Evolutionary conservation across 306 rosid genomes (phyloP), one percentile per base, ranked within the genome.

Genomic region (Quercus ilex): DNA sequence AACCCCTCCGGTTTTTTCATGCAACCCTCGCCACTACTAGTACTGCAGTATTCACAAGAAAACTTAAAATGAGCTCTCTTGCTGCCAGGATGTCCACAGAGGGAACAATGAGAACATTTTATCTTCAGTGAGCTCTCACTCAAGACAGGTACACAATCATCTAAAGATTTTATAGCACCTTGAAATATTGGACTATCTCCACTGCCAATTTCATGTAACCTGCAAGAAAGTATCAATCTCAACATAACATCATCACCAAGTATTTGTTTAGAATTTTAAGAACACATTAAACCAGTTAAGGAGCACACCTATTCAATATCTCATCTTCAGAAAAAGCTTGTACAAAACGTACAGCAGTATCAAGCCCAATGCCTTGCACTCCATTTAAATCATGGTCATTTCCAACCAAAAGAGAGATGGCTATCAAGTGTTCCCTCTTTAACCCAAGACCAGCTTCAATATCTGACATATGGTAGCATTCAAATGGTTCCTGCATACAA

Each of bases 21-120:
- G 87, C 99, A 95, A 79, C 93, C 94, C 72, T 76, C 92, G 26
- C 82, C 73, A 55, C 55, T 77, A 73, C 79, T 60, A 10, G 81
- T 21, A 57, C 56, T 77, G 64, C 99, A 92, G 83, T 79, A 78
- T 80, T 87, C 88, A 78, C 98, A 91, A 2, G 92, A 77, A 80
- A 74, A 74, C 85, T 87, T 89, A 78, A 78, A 55, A 82, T 95
- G 97, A 68, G 86, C 87, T 78, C 79, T 84, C 73, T 86, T 92
- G 87, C 77, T 89, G 80, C 98, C 98, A n/a, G 93, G 98, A 88
- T 93, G 96, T 82, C 98, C 99, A 83, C 98, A 93, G 84, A 93
- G 89, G 77, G 96, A 88, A 82, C 98, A 95, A 77, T 93, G 98
- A 86, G 88, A 77, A 83, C 75, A 74, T 83, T 88, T 95, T 68